Evolutionary conservation across 78 protist genomes (phyloP).

Genomic region (Protostelium mycophagum): DNA sequence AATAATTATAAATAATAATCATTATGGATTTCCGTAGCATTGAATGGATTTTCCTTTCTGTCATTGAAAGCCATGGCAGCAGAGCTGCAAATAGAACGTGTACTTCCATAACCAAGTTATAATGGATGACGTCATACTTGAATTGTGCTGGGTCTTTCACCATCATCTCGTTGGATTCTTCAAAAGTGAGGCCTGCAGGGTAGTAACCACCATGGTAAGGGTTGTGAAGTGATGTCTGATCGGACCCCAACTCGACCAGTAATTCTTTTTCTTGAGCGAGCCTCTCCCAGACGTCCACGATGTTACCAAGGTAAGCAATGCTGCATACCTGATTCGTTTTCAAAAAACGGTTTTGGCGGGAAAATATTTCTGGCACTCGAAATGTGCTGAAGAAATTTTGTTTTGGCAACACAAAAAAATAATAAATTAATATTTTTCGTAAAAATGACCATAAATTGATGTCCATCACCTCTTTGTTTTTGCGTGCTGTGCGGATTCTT

Average conservation of each 20-base stretch:
- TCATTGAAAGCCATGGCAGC: too few species aligned
- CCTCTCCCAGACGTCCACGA: conserved; percentile 84
- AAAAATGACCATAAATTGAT: too few species aligned
- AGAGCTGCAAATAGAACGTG: too few species aligned
- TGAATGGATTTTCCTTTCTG: too few species aligned
- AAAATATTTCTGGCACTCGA: conserved; percentile 11
- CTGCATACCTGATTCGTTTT: conserved; percentile 17
- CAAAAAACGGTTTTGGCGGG: not conserved
- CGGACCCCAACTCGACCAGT: conserved; percentile 81
- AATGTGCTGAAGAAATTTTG: too few species aligned
- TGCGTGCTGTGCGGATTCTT: conserved; percentile 12
- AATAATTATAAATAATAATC: too few species aligned
- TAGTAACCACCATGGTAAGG: conserved; percentile 92
- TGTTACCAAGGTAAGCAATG: conserved; percentile 80
- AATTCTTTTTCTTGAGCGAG: conserved; percentile 44
- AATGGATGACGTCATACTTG: conserved; percentile 35
- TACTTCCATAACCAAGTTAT: too few species aligned
- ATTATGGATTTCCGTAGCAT: too few species aligned
- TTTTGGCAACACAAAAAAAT: too few species aligned
- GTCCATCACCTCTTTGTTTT: not conserved
- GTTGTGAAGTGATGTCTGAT: conserved; percentile 90
- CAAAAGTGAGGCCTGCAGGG: conserved; percentile 79
- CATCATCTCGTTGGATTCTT: conserved; percentile 80
- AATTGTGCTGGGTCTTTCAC: conserved; percentile 67
- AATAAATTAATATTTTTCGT: too few species aligned